Percentiles rank a stretch among this genome's conserved stretches.
Conservation (phyloP, 1,284 basidiomycete genomes). For the Neonothopanus nambi region DNA sequence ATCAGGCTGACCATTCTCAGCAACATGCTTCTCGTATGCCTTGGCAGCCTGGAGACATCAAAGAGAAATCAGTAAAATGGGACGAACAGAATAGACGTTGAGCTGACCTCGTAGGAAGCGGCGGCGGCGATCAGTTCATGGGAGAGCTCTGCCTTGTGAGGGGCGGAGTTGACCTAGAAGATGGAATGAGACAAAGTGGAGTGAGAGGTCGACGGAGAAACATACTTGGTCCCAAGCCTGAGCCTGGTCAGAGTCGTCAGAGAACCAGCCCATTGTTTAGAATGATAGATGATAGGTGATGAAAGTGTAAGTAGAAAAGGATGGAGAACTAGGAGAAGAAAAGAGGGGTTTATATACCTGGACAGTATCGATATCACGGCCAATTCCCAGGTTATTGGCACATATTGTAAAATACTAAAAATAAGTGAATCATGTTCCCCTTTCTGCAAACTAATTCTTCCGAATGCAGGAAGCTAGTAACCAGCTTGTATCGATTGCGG, state of each 20-base stretch:
- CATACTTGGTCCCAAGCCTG: conserved; percentile 46
- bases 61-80: not conserved
- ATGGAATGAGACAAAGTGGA: not conserved
- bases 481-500: too few species aligned
- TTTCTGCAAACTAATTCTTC: too few species aligned
- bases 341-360: conserved; percentile 5
- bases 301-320: conserved; percentile 1
- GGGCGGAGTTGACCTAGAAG: conserved; percentile 43
- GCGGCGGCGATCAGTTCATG: conserved; percentile 69
- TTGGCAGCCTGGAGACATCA: conserved; percentile 44
- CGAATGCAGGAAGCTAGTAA: too few species aligned
- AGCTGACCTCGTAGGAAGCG: conserved; percentile 48
- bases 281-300: conserved; percentile 2
- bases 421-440: too few species aligned
- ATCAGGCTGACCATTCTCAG: conserved; percentile 43
- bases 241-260: conserved; percentile 47
- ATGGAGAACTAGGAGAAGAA: not conserved
- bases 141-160: conserved; percentile 56
- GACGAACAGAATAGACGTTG: not conserved
- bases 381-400: too few species aligned
- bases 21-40: conserved; percentile 53
- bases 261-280: conserved; percentile 51
- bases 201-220: conserved; percentile 2
- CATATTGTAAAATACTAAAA: too few species aligned
- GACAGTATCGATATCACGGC: not conserved